Evolutionary conservation across 768 basidiomycete species (phyloP).

Genomic region (Chalciporus pseudorubinellus): DNA sequence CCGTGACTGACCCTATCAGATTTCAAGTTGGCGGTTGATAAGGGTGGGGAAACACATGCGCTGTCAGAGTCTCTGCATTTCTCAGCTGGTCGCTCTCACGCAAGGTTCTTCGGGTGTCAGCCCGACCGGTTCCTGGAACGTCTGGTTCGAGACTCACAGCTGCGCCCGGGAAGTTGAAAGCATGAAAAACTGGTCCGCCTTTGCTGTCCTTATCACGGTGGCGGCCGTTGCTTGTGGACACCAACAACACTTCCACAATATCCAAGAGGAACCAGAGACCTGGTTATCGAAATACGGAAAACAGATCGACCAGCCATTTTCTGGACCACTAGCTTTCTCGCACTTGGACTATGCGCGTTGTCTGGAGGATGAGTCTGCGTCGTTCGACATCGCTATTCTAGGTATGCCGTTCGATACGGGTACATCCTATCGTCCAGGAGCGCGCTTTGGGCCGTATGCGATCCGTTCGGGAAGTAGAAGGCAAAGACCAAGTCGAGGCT

Average conservation of each 20-base stretch:
- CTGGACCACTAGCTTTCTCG: conserved; percentile 81
- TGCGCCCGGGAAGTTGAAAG: neutral
- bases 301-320: conserved; percentile 71
- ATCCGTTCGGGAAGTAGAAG: conserved; percentile 78
- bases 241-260: conserved; percentile 15
- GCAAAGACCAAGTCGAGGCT: conserved; percentile 57
- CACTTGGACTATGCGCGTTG: conserved; percentile 75
- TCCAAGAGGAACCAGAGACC: conserved; percentile 30
- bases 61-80: too few relatives aligned
- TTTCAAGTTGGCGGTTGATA: neutral
- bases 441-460: conserved; percentile 84
- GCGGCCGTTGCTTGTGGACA: conserved; percentile 1
- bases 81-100: too few relatives aligned
- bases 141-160: too few relatives aligned
- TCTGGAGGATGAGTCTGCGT: conserved; percentile 51
- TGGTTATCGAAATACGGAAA: conserved; percentile 76
- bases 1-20: too few relatives aligned
- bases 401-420: conserved; percentile 80
- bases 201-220: conserved; percentile 1
- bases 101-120: too few relatives aligned
- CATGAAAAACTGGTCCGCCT: conserved; percentile 10
- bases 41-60: neutral
- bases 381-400: conserved; percentile 75
- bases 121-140: too few relatives aligned
- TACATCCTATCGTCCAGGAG: conserved; percentile 56